Percentiles rank a stretch among this genome's conserved stretches.
Conservation (phyloP, 345 rosid species). For the Rhodamnia rubescens region DNA sequence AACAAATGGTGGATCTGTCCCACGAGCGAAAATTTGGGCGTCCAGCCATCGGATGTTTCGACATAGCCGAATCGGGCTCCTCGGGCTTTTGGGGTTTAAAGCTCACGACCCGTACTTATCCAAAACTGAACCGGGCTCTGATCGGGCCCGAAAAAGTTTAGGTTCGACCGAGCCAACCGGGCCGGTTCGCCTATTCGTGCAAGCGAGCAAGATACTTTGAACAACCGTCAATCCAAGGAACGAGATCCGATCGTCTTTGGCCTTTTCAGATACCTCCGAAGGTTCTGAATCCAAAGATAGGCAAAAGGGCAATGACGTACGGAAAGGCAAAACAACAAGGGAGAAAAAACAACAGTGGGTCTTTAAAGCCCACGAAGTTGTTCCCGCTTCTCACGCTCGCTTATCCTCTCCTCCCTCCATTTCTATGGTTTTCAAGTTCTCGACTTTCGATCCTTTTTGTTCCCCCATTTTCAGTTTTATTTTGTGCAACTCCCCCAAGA, state of each 20-base stretch:
- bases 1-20: not conserved
- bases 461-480: not conserved
- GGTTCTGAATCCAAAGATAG: not conserved
- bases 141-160: not conserved
- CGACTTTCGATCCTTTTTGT: not conserved
- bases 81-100: not conserved
- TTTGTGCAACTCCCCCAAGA: not conserved
- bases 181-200: not conserved
- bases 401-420: not conserved
- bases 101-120: not conserved
- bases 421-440: slow-evolving; percentile 1
- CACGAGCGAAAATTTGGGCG: not conserved
- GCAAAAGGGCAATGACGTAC: not conserved
- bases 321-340: not conserved
- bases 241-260: not conserved
- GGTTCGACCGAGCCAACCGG: not conserved
- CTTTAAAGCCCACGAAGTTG: slow-evolving; percentile 12
- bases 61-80: not conserved
- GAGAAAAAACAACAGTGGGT: not conserved
- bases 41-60: not conserved
- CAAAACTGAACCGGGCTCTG: not conserved
- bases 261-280: not conserved
- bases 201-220: not conserved
- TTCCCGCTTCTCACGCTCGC: slow-evolving; percentile 46
- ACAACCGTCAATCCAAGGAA: not conserved